Percentiles rank a stretch among this genome's conserved stretches.
phyloP scores from a whole-genome alignment of 2,329 filamentous ascomycete species.

The Calonectria fujianensis region DNA sequence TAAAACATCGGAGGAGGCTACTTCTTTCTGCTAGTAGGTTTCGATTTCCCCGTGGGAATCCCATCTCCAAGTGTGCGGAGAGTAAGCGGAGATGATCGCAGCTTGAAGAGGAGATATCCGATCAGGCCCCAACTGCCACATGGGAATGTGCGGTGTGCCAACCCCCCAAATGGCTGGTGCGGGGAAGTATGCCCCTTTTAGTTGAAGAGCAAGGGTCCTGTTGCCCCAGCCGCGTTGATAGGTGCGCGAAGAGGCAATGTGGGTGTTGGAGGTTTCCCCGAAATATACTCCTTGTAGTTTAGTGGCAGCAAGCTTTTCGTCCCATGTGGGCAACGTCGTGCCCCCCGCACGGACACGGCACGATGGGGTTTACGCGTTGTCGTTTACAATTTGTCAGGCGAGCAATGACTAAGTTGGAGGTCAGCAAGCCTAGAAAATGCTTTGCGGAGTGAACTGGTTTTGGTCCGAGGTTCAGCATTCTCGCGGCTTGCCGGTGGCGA shows the following conservation, averaged over 20 bases:
- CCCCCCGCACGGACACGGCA: conserved; percentile 6
- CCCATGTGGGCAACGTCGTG: conserved; percentile 10
- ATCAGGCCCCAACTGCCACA: conserved; percentile 1
- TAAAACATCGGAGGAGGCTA: background rate
- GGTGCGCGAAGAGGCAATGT: conserved; percentile 2
- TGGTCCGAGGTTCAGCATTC: background rate
- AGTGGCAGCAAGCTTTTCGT: conserved; percentile 11
- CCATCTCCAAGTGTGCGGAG: conserved; percentile 11
- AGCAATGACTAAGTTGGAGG: background rate
- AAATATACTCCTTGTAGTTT: conserved; percentile 4
- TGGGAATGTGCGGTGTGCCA: background rate
- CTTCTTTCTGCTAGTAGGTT: background rate
- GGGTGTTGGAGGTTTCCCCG: conserved; percentile 13
- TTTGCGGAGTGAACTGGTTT: background rate
- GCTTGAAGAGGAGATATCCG: conserved; percentile 11
- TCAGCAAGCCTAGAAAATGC: background rate
- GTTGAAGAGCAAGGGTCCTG: background rate
- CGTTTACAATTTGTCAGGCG: background rate
- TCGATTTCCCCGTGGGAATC: conserved; percentile 4
- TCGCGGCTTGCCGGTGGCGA: background rate
- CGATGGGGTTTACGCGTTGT: background rate
- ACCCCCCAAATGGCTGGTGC: background rate
- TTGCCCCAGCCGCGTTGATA: background rate
- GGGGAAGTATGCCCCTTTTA: conserved; percentile 13
- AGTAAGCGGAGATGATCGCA: background rate